Percentiles rank a stretch among this genome's conserved stretches.
These are phyloP conservation scores for Pseudozyma pruni DNA, from an alignment of 1,284 basidiomycete species.

Conservation along the genomic window DNA sequence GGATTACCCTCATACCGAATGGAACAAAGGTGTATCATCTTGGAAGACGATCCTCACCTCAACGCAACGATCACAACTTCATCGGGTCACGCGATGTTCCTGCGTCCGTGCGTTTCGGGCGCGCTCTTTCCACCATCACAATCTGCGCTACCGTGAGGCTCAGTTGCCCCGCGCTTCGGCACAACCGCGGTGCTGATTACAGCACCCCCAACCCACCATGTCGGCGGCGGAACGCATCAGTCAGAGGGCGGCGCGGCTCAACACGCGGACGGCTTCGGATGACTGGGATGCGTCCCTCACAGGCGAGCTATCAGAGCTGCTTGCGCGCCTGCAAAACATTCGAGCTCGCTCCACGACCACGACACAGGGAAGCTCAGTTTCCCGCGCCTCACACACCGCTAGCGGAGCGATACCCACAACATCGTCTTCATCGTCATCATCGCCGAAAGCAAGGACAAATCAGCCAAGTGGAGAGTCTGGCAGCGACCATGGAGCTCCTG, in stretches of 20 bases:
- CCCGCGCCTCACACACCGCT: neutral
- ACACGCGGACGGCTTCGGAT: neutral
- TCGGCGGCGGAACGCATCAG: constrained; percentile 33
- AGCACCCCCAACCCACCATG: constrained; percentile 10
- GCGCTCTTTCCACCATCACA: neutral
- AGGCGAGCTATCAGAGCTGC: constrained; percentile 16
- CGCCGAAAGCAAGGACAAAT: neutral
- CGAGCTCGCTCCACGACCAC: constrained; percentile 34
- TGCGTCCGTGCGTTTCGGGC: no score
- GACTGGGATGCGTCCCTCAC: constrained; percentile 5
- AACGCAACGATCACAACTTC: no score
- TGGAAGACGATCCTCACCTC: no score
- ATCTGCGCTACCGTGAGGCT: neutral
- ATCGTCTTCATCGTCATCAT: neutral
- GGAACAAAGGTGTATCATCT: no score
- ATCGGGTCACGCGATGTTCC: no score
- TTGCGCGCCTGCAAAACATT: constrained; percentile 34
- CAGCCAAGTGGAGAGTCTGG: neutral
- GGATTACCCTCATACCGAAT: no score
- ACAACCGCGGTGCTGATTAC: neutral
- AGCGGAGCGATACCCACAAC: neutral
- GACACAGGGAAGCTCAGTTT: constrained; percentile 24
- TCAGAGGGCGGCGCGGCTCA: constrained; percentile 10
- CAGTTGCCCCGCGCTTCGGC: constrained; percentile 1
- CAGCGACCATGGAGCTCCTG: neutral